Conservation (phyloP, 768 basidiomycete species). For the Lyophyllum semitale region DNA sequence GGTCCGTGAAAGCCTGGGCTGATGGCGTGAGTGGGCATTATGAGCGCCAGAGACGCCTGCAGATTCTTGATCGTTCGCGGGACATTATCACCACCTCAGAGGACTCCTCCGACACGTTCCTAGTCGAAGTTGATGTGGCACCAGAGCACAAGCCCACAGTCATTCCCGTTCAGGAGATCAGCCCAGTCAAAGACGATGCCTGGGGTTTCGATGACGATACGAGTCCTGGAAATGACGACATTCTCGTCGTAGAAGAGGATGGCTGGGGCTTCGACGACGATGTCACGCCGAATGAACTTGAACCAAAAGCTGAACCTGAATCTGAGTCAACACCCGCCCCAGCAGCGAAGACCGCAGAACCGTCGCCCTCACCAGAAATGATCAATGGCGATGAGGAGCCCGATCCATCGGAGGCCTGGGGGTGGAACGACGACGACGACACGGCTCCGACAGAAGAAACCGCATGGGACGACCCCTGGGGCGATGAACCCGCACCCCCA, state of each 20-base stretch:
- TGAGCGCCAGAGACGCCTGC: constrained; percentile 70
- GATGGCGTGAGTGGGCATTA: constrained; percentile 72
- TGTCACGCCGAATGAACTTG: constrained; percentile 9
- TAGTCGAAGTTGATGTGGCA: constrained; percentile 36
- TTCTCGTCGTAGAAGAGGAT: constrained; percentile 36
- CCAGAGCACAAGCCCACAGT: constrained; percentile 31
- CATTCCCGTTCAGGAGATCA: constrained; percentile 26
- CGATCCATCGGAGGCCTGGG: constrained; percentile 70
- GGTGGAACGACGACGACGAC: constrained; percentile 65
- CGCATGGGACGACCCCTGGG: constrained; percentile 74
- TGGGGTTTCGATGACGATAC: constrained; percentile 55
- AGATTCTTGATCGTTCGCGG: constrained; percentile 66
- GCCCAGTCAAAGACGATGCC: constrained; percentile 33
- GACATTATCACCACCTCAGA: constrained; percentile 48
- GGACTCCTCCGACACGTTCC: constrained; percentile 40
- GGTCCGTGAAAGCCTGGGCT: constrained; percentile 67
- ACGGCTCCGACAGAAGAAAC: constrained; percentile 40
- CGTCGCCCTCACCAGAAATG: constrained; percentile 7
- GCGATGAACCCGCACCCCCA: constrained; percentile 37
- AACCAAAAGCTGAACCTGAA: constrained; percentile 23
- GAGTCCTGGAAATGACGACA: constrained; percentile 22
- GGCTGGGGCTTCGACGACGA: constrained; percentile 61
- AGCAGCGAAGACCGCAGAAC: constrained; percentile 3
- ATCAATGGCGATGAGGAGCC: constrained; percentile 25
- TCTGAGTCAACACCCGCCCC: constrained; percentile 15